These are phyloP conservation scores for Zygoascus ofunaensis DNA, from an alignment of 805 yeast genomes.

Conservation along the genomic window DNA sequence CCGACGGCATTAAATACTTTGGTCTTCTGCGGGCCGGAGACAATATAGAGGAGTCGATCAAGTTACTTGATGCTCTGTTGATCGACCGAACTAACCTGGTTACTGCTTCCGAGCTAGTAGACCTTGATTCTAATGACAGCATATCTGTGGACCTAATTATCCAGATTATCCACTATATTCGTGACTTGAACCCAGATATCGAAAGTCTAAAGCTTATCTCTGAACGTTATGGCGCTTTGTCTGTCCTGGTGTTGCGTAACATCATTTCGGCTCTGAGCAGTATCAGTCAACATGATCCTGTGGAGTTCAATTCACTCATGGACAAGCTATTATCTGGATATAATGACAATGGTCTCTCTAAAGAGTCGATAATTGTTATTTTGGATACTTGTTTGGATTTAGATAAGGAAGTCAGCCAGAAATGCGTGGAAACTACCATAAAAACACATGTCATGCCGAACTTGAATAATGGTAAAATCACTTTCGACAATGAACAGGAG, in stretches of 20 bases:
- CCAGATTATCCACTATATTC: neutral
- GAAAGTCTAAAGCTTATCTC: neutral
- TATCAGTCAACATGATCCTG: neutral
- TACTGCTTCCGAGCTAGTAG: neutral
- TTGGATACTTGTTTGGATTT: constrained; percentile 2
- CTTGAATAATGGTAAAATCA: neutral
- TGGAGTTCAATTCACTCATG: neutral
- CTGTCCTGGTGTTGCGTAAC: neutral
- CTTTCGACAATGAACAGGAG: constrained; percentile 9
- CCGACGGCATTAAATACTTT: constrained; percentile 20
- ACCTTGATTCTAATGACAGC: neutral
- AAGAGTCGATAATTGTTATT: neutral
- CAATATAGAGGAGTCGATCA: constrained; percentile 15
- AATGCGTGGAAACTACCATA: neutral
- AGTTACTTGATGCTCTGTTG: constrained; percentile 15
- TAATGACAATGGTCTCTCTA: neutral
- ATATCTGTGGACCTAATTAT: neutral
- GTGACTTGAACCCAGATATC: neutral
- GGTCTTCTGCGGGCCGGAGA: constrained; percentile 15
- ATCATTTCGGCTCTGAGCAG: neutral
- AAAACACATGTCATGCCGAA: constrained; percentile 4
- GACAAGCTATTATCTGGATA: neutral
- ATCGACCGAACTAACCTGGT: neutral
- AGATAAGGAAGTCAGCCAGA: neutral
- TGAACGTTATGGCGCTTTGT: neutral